phyloP scores from a whole-genome alignment of 257 asterid species.

The Ballota nigra region DNA sequence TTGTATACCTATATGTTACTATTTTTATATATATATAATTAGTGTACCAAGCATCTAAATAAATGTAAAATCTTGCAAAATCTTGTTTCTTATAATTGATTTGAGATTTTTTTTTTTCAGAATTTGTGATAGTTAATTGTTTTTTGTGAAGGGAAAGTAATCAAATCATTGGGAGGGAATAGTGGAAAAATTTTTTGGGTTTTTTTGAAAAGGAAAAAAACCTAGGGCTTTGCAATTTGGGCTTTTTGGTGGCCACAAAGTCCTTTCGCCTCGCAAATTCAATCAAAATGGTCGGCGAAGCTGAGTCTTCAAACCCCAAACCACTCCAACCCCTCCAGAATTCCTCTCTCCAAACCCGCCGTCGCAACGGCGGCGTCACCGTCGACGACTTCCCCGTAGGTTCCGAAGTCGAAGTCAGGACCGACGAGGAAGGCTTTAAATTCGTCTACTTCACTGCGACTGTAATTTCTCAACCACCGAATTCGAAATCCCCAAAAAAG shows the following conservation, averaged over 20 bases:
- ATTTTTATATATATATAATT: too few species aligned
- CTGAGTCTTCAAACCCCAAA: background rate
- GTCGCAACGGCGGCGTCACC: background rate
- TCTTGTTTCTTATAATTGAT: background rate
- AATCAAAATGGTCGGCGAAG: slow-evolving; percentile 32
- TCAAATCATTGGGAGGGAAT: background rate
- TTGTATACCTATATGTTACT: too few species aligned
- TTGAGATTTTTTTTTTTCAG: background rate
- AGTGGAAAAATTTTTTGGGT: background rate
- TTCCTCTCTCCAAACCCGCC: slow-evolving; percentile 4
- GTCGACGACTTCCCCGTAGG: slow-evolving; percentile 22
- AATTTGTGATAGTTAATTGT: background rate
- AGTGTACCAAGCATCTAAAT: background rate
- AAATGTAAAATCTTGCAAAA: background rate
- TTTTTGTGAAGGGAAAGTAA: background rate
- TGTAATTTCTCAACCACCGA: background rate
- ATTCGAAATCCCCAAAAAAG: background rate
- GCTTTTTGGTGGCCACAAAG: slow-evolving; percentile 23
- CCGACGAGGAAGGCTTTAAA: slow-evolving; percentile 51
- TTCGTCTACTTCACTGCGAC: slow-evolving; percentile 51
- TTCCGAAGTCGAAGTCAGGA: slow-evolving; percentile 42
- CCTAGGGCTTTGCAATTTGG: slow-evolving; percentile 18
- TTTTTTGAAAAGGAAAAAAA: background rate
- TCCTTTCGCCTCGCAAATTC: slow-evolving; percentile 2
- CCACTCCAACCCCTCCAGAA: slow-evolving; percentile 10